Percentiles rank a stretch among this genome's conserved stretches.
phyloP scores from a whole-genome alignment of 2,329 filamentous ascomycete genomes.

The Aureobasidium sp. region DNA sequence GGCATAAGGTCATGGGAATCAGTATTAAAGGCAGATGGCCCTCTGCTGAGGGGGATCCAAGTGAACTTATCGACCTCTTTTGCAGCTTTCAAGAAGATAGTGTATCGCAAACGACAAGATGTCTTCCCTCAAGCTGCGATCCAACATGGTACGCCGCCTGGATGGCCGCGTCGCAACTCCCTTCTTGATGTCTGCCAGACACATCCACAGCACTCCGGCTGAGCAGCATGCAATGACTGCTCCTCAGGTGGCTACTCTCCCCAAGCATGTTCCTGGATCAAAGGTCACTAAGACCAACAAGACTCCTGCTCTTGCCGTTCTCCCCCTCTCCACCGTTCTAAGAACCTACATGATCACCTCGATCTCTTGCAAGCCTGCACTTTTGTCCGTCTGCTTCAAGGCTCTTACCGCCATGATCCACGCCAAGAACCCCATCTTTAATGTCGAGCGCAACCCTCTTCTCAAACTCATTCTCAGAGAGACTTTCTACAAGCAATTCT shows the following conservation, averaged over 20 bases:
- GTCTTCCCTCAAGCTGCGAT: constrained; percentile 10
- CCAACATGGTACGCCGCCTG: constrained; percentile 6
- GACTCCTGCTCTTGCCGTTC: constrained; percentile 48
- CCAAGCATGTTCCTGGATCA: not conserved
- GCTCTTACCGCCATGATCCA: constrained; percentile 62
- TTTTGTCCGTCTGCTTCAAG: constrained; percentile 61
- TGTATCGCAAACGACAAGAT: not conserved
- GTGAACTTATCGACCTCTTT: constrained; percentile 4
- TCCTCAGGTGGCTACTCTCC: not conserved
- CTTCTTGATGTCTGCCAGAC: constrained; percentile 6
- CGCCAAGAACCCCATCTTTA: constrained; percentile 56
- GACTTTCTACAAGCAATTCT: constrained; percentile 88
- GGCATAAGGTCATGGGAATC: not conserved
- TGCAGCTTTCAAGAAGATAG: not conserved
- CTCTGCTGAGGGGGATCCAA: not conserved
- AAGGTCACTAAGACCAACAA: constrained; percentile 8
- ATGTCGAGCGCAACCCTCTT: constrained; percentile 66
- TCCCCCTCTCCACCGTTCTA: constrained; percentile 58
- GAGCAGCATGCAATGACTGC: constrained; percentile 7
- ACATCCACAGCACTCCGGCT: constrained; percentile 3
- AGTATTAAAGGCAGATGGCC: constrained; percentile 7
- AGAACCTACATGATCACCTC: constrained; percentile 61
- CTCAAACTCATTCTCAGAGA: constrained; percentile 63
- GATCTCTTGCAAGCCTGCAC: constrained; percentile 59
- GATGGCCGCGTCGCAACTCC: constrained; percentile 7